Base-by-base conservation (phyloP, 169 alveolate species). In the Plasmodium knowlesi region DNA sequence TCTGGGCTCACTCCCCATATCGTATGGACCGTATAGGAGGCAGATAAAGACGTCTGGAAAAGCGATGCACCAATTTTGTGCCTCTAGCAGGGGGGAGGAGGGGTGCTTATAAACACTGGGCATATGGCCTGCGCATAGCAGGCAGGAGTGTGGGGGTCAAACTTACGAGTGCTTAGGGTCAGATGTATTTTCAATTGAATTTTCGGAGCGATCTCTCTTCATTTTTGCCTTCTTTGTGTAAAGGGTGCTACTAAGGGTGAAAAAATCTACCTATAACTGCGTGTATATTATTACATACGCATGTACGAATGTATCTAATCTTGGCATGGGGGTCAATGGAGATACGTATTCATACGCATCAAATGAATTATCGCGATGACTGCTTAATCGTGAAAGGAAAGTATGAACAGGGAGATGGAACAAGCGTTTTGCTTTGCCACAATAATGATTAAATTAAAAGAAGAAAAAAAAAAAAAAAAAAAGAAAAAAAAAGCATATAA, bases 171-270 rank as follows among this genome's bases (percentile, higher is more conserved):
- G 94, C 72, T 89, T 89, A 80, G 90, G 84, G 43, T 89, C 94
- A 34, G 94, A 73, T 74, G 93, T 70, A 70, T 80, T 89, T 89
- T 89, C 94, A 37, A 67, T 91, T n/a, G 94, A 80, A 34, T 79
- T 89, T 39, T 89, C 94, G 43, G 94, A 89, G 19, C 94, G 94
- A 80, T 89, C 94, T 67, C 94, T 89, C 83, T 89, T 89, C 94
- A 89, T 89, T 81, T 89, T 89, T 43, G 22, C 39, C 72, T 57
- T 57, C 30, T 54, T 14, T 46, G 1, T 61, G 3, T 28, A 10
- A 34, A 4, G 32, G 8, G 50, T 76, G 67, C 32, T 37, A 0
- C 25, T 79, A 61, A 5, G 54, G 30, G 54, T n/a, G 70, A 41
- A 25, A 54, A 30, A 41, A 79, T 50, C 34, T 41, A 22, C 54